Conservation (phyloP, 768 basidiomycete species). For the Saitozyma sp. region DNA sequence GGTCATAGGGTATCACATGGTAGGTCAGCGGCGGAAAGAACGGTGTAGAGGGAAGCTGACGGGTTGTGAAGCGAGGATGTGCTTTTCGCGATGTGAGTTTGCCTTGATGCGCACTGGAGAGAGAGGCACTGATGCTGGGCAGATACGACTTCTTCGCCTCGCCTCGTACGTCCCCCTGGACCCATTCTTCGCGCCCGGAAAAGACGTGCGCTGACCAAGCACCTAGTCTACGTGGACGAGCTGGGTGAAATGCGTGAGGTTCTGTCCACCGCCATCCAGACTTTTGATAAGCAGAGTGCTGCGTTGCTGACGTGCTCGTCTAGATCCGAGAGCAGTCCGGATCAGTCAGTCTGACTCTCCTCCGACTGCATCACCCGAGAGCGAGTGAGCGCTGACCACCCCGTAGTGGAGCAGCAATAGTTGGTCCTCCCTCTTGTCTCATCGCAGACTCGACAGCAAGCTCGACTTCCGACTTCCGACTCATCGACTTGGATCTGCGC, state of each 20-base stretch:
- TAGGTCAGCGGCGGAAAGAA: constrained; percentile 3
- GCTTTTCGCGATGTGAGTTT: constrained; percentile 48
- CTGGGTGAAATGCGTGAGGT: constrained; percentile 50
- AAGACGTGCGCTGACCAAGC: background rate
- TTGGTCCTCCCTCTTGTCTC: constrained; percentile 17
- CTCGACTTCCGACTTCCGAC: background rate
- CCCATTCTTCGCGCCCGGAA: background rate
- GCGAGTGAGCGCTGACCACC: background rate
- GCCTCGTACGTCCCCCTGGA: constrained; percentile 33
- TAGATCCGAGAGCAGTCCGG: constrained; percentile 44
- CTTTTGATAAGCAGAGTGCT: background rate
- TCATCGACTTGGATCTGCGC: background rate
- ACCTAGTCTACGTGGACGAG: constrained; percentile 51
- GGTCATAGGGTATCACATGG: constrained; percentile 47
- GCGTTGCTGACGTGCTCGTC: background rate
- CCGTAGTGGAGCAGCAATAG: constrained; percentile 52
- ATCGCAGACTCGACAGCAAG: background rate
- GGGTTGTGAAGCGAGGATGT: constrained; percentile 40
- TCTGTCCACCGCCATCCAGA: too few species aligned
- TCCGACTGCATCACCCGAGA: too few species aligned
- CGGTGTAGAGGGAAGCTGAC: background rate
- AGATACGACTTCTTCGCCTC: constrained; percentile 52
- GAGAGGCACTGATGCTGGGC: background rate
- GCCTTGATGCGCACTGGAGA: background rate
- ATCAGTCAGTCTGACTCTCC: constrained; percentile 31